Conservation (phyloP, 2,329 filamentous ascomycete species). For the Allantophomopsis cytisporea region DNA sequence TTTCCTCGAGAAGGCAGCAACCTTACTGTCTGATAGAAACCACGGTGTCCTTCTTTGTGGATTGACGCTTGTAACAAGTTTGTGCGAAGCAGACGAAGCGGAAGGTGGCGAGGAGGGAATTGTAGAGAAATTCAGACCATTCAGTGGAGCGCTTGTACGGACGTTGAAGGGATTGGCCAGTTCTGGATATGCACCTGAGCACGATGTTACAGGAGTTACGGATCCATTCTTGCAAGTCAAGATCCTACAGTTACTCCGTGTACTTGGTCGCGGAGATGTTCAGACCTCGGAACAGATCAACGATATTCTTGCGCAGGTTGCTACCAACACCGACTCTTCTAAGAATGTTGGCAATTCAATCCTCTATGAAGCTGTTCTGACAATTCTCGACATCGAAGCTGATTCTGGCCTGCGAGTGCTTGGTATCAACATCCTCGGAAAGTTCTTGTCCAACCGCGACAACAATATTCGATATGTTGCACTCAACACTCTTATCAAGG, state of each 20-base stretch:
- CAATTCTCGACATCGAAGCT: constrained; percentile 94
- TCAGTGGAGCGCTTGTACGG: constrained; percentile 76
- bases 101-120: constrained; percentile 84
- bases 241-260: constrained; percentile 73
- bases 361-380: constrained; percentile 90
- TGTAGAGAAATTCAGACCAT: constrained; percentile 78
- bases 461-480: constrained; percentile 99
- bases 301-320: constrained; percentile 93
- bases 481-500: constrained; percentile 92
- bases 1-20: constrained; percentile 86
- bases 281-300: constrained; percentile 95
- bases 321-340: constrained; percentile 92
- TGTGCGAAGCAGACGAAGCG: constrained; percentile 90
- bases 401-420: constrained; percentile 89
- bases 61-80: constrained; percentile 75
- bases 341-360: constrained; percentile 99
- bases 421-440: constrained; percentile 95
- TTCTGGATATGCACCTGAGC: constrained; percentile 92
- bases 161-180: constrained; percentile 86
- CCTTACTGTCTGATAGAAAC: constrained; percentile 82
- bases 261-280: constrained; percentile 74
- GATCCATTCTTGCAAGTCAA: constrained; percentile 98
- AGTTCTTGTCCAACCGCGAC: constrained; percentile 95
- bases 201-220: constrained; percentile 95
- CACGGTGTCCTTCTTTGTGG: constrained; percentile 92